Evolutionary conservation across 1,139 yeast genomes (phyloP).

Genomic region (Pneumocystis canis): DNA sequence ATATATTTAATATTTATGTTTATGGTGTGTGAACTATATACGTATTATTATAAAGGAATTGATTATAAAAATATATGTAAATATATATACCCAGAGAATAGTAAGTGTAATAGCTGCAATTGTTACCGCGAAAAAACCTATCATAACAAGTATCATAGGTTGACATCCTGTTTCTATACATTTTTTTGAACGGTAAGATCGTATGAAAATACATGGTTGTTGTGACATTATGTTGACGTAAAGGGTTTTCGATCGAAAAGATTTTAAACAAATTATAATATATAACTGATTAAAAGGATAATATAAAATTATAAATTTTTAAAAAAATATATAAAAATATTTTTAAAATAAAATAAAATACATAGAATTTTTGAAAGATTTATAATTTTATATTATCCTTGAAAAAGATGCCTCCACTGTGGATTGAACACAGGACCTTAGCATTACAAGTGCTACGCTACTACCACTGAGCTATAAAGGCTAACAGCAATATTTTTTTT

Average conservation of each 20-base stretch:
- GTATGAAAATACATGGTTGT: background rate
- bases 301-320: no score
- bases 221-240: background rate
- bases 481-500: no score
- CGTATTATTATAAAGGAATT: background rate
- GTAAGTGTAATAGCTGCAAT: background rate
- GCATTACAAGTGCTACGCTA: conserved; percentile 1
- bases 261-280: no score
- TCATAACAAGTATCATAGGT: background rate
- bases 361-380: no score
- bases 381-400: no score
- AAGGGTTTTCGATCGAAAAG: no score
- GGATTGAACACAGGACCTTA: conserved; percentile 1
- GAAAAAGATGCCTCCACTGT: background rate
- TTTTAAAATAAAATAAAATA: no score
- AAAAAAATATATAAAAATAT: no score
- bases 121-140: background rate
- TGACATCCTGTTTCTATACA: background rate
- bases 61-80: background rate
- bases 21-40: background rate
- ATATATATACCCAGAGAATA: background rate
- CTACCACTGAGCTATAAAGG: conserved; percentile 1
- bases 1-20: background rate
- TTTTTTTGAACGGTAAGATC: background rate
- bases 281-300: no score